phyloP scores from a whole-genome alignment of 192 early-diverging fungal genomes.

The Mortierella antarctica region DNA sequence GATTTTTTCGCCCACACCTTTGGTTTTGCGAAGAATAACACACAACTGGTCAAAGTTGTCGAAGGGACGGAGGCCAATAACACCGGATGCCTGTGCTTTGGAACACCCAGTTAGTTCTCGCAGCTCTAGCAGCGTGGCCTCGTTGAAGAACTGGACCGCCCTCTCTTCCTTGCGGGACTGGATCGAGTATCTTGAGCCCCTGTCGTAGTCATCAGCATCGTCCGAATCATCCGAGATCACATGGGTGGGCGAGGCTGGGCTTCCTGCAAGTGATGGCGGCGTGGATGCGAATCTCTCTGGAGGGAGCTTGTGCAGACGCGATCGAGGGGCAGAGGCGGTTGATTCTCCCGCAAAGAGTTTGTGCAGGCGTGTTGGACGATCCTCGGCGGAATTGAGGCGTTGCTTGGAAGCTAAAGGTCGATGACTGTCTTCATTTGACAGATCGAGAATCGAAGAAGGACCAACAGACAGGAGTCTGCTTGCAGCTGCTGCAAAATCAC shows the following conservation, averaged over 20 bases:
- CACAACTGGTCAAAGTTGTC: conserved; percentile 62
- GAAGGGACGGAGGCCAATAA: conserved; percentile 71
- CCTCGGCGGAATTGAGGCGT: not conserved
- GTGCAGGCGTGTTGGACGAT: not conserved
- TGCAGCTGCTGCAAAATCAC: conserved; percentile 25
- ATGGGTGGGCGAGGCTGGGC: not conserved
- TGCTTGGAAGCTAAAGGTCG: not conserved
- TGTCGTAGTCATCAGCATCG: conserved; percentile 26
- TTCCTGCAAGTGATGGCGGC: not conserved
- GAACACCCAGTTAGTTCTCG: conserved; percentile 40
- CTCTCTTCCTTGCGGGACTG: conserved; percentile 40
- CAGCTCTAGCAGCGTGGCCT: conserved; percentile 21
- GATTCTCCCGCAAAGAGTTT: no score
- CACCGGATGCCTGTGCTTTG: conserved; percentile 57
- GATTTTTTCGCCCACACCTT: conserved; percentile 62
- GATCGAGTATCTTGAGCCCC: not conserved
- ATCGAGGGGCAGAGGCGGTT: no score
- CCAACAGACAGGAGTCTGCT: conserved; percentile 5
- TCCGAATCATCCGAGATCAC: conserved; percentile 13
- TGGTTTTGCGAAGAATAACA: conserved; percentile 59
- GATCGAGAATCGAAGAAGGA: not conserved
- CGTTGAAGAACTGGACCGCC: conserved; percentile 40
- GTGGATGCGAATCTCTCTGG: not conserved
- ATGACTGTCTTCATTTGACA: not conserved
- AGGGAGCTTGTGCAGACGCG: conserved; percentile 7